Evolutionary conservation across 148 eudicot species (phyloP), one percentile per base, ranked within the genome.

Genomic region (Rhododendron williamsianum): DNA sequence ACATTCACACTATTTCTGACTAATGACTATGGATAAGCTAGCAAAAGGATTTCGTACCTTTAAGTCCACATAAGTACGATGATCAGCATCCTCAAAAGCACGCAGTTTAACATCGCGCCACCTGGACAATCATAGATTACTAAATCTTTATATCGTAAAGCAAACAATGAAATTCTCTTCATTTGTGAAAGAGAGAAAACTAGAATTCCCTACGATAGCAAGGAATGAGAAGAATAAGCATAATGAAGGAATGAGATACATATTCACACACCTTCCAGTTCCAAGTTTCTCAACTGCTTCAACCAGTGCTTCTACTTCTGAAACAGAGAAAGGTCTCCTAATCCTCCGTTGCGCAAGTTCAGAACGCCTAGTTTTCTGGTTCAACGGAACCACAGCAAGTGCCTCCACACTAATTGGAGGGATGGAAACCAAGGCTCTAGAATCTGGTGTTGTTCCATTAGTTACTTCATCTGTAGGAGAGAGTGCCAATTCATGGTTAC

Each of bases 21-120:
- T n/a, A 18, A 19, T 65, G 16, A 67, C 6, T 63, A 43, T 27
- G 48, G 9, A 78, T 8, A 78, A n/a, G 65, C 38, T 38, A 86
- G 58, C 49, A 60, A 72, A 82, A 27, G 19, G 56, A 76, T 81
- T 77, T 83, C 67, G 65, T 88, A 97, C 99, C 98, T 97, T 97
- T 90, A 97, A 91, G 91, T 97, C 99, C 72, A 97, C 99, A 88
- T 97, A 97, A 76, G 99, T 97, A 83, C 99, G 91, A 87, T 97
- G 99, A 89, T 93, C 92, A 63, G 94, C 96, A 90, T 91, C 88
- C 84, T 97, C 98, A 89, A 95, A 95, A 52, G 99, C 90, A 81
- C 98, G 91, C 80, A 97, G 83, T 89, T 97, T 97, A 30, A 95
- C 96, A 87, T 97, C 98, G 19, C 99, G 99, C 99, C 99, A 97